Evolutionary conservation across 176 grass and related monocot genomes (phyloP), one percentile per base, ranked within the genome.

Genomic region (Phoenix dactylifera): DNA sequence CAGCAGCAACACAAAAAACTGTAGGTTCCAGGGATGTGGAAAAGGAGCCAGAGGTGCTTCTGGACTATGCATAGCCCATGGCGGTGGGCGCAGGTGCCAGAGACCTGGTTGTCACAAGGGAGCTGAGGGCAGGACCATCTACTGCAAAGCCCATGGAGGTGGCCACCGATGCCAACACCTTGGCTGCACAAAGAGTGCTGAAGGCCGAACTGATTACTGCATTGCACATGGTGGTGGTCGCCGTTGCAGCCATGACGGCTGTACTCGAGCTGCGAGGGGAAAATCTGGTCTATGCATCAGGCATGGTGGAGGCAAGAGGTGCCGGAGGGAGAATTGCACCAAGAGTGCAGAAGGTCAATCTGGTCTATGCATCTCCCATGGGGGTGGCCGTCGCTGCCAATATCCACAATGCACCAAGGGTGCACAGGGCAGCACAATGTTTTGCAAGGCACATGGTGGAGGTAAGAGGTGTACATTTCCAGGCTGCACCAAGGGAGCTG

Each of bases 21-120:
- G 94, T 60, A 83, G 76, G 52, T 22, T 62, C 22, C 74, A 56
- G 70, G 79, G 84, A 63, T 98, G 94, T 60, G 50, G 7, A 18
- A 98, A 86, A 82, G 94, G 88, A 51, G 94, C 84, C 2, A 82
- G 94, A 60, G 94, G 94, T 71, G 83, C 93, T 18, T 92, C 93
- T 23, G 84, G 84, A 22, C 69, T 26, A 22, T 98, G 94, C 79
- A 98, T 98, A 64, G 76, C 73, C 5, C 94, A 92, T 7, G 94
- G 94, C 51, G 94, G 94, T 14, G 94, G 88, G 7, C 74, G 69
- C 62, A 82, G 82, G 71, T 84, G 81, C 75, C 65, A 79, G 60
- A 84, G 66, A 84, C 60, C 63, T 6, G 81, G 75, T 48, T 84
- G 81, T 55, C 57, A 62, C 44, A 84, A 61, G 59, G 81, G 81